These are phyloP conservation scores for Chrysanthemum makinoi DNA, from an alignment of 129 eudicot species.

Conservation along the genomic window DNA sequence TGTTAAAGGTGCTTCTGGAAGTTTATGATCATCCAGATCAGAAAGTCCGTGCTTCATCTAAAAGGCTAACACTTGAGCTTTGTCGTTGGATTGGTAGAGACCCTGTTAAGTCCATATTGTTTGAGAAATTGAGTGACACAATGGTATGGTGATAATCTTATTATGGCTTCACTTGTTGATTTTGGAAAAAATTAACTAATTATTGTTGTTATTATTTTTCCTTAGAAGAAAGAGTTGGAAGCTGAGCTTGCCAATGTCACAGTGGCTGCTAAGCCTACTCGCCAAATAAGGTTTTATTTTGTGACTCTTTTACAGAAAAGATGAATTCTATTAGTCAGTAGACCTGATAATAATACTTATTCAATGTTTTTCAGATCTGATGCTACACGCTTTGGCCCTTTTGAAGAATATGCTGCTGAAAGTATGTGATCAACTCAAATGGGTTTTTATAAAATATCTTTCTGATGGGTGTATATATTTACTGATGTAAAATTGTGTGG, in stretches of 20 bases:
- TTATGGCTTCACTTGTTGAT: too few species aligned
- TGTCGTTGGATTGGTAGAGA: too few species aligned
- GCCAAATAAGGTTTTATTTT: constrained; percentile 71
- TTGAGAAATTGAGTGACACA: too few species aligned
- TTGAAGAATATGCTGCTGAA: constrained; percentile 43
- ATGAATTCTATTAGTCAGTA: too few species aligned
- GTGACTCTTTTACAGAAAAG: too few species aligned
- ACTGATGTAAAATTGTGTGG: constrained; percentile 14
- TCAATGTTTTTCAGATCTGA: constrained; percentile 55
- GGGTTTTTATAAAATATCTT: not conserved
- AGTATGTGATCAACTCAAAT: constrained; percentile 41
- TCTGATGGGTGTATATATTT: not conserved
- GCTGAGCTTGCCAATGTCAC: constrained; percentile 87
- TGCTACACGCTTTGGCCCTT: too few species aligned
- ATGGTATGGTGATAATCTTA: too few species aligned
- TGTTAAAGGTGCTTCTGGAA: too few species aligned
- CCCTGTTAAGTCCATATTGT: constrained; percentile 32
- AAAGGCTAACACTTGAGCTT: too few species aligned
- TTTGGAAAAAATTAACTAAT: too few species aligned
- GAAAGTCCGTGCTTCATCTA: too few species aligned
- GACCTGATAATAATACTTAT: not conserved
- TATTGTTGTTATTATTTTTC: not conserved
- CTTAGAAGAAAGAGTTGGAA: constrained; percentile 96
- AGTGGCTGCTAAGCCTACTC: constrained; percentile 83
- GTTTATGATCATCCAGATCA: too few species aligned